Evolutionary conservation across 345 rosid species (phyloP).

Genomic region (Bretschneidera sinensis): DNA sequence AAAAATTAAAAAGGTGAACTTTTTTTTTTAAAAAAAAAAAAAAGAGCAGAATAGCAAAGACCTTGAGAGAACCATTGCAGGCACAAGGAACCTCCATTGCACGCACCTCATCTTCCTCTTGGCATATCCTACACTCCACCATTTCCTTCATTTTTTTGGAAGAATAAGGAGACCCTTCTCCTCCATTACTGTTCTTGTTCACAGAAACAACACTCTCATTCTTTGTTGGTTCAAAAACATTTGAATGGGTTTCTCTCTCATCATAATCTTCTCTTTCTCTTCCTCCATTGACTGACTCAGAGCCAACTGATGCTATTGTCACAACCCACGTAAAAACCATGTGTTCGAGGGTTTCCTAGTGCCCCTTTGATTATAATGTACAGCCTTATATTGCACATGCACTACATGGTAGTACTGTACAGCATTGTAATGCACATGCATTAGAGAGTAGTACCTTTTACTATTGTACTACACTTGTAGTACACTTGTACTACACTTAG

Average conservation of each 20-base stretch:
- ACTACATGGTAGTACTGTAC: too few relatives aligned
- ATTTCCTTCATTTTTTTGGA: conserved; percentile 21
- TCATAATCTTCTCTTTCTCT: conserved; percentile 7
- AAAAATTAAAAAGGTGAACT: not conserved
- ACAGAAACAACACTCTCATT: conserved; percentile 9
- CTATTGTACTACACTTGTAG: too few relatives aligned
- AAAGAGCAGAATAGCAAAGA: conserved; percentile 9
- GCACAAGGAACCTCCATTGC: conserved; percentile 64
- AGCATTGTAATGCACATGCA: too few relatives aligned
- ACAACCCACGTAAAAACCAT: too few relatives aligned
- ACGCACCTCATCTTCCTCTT: conserved; percentile 46
- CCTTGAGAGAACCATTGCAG: conserved; percentile 69
- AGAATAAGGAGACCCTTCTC: conserved; percentile 23
- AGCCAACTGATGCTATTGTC: conserved; percentile 35
- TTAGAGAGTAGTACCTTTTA: too few relatives aligned
- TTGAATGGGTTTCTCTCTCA: not conserved
- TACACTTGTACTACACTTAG: too few relatives aligned
- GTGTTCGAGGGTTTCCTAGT: too few relatives aligned
- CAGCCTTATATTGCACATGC: too few relatives aligned
- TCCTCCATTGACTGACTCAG: conserved; percentile 16
- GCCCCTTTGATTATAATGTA: too few relatives aligned
- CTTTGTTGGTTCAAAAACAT: not conserved
- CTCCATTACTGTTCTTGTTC: conserved; percentile 10
- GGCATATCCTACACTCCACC: conserved; percentile 70
- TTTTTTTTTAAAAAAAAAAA: not conserved